phyloP scores from a whole-genome alignment of 306 rosid species.

The Cicer cuneatum region DNA sequence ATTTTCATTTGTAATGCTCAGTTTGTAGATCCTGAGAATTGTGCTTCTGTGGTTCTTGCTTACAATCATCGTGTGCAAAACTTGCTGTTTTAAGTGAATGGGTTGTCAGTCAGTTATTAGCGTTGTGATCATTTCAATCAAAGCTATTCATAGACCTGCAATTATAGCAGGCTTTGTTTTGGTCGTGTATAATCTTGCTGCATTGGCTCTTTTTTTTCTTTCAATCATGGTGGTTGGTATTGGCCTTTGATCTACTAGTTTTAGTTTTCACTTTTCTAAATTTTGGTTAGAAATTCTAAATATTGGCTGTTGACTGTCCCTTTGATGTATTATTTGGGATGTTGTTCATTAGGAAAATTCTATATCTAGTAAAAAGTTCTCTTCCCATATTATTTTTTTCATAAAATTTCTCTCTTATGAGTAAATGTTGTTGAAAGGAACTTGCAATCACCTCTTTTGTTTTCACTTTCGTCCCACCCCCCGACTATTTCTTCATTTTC shows the following conservation, averaged over 20 bases:
- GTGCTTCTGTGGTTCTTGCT: constrained; percentile 3
- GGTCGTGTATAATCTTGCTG: constrained; percentile 9
- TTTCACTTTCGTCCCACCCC: constrained; percentile 3
- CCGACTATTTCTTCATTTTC: constrained; percentile 31
- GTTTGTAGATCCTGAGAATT: constrained; percentile 15
- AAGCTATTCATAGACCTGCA: constrained; percentile 8
- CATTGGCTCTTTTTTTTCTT: neutral
- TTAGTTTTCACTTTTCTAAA: neutral
- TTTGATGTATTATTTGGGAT: neutral
- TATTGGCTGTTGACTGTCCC: neutral
- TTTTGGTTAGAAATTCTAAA: neutral
- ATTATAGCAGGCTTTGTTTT: constrained; percentile 6
- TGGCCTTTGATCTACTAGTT: constrained; percentile 11
- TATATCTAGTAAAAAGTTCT: neutral
- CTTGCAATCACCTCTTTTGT: constrained; percentile 7
- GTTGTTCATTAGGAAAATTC: constrained; percentile 2
- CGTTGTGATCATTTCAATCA: constrained; percentile 16
- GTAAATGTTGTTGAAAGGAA: constrained; percentile 34
- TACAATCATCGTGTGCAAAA: neutral
- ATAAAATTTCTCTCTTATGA: constrained; percentile 16
- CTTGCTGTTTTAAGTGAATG: neutral
- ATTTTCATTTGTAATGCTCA: constrained; percentile 13
- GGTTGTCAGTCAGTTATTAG: constrained; percentile 11
- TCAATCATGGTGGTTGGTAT: constrained; percentile 2
- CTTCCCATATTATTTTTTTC: constrained; percentile 17